Evolutionary conservation across 2,329 filamentous ascomycete species (phyloP), one percentile per base, ranked within the genome.

Genomic region (Colletotrichum magnum): DNA sequence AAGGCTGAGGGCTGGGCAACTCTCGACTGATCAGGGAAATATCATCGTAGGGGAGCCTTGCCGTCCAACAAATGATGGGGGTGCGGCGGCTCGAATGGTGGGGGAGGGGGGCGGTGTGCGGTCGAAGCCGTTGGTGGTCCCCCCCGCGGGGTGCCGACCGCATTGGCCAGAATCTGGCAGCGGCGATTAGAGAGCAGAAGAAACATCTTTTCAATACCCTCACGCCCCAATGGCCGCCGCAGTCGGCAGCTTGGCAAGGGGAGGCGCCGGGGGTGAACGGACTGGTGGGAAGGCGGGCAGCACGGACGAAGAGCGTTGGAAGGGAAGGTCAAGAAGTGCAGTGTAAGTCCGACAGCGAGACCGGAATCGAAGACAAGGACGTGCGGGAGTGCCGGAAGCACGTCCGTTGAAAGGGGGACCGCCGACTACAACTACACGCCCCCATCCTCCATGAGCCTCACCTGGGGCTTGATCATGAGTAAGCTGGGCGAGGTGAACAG

Each of bases 31-130:
- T 36, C 32, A 36, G 39, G 7, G 41, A 36, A 47, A 32, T 1
- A 28, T 15, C n/a, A 39, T 28, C 26, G 36, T 41, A 58, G 64
- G 64, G 59, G 64, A 53, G 45, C 26, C 45, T 57, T 28, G 45
- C 59, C 59, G 64, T 6, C 52, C 12, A 18, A 18, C 28, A 32
- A 4, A 4, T 4, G 21, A 24, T 24, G 21, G 28, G 28, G 28
- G 28, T 4, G 18, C 18, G 5, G 28, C 28, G 28, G 28, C 28
- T 32, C 18, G 18, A 18, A 18, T 18, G 18, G 18, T 18, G 18
- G 18, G 18, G 18, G 18, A 18, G 18, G 18, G 18, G 18, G 18
- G 18, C 18, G 18, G 1, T 18, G 18, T 18, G 18, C 18, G 41
- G 7, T 48, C 45, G 45, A 21, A 9, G n/a, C 21, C 50, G 18